Percentiles rank a stretch among this genome's conserved stretches.
These are phyloP conservation scores for Glonium stellatum DNA, from an alignment of 495 filamentous ascomycete genomes.

Conservation along the genomic window DNA sequence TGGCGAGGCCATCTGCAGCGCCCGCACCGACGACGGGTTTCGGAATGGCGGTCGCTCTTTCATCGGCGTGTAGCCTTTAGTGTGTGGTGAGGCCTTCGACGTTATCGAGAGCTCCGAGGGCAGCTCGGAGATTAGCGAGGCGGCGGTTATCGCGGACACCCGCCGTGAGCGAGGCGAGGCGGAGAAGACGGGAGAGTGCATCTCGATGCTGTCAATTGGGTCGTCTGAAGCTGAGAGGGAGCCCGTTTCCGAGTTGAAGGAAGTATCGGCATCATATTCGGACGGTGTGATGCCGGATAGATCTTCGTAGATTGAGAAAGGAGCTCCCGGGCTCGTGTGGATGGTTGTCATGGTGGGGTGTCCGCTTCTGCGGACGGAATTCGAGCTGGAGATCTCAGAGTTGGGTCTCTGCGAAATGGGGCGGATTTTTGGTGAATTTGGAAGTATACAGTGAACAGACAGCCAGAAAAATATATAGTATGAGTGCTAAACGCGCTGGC, in stretches of 20 bases:
- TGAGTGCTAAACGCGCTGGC: no score
- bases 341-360: neutral
- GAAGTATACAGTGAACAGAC: no score
- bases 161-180: conserved; percentile 10
- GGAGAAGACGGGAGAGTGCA: neutral
- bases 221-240: neutral
- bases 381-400: neutral
- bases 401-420: neutral
- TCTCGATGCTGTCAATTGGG: conserved; percentile 1
- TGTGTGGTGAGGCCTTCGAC: conserved; percentile 9
- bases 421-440: neutral
- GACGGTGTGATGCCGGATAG: neutral
- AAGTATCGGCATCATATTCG: neutral
- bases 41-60: conserved; percentile 48
- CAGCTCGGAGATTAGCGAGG: conserved; percentile 22
- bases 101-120: conserved; percentile 25
- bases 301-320: conserved; percentile 7
- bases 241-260: neutral
- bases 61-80: conserved; percentile 32
- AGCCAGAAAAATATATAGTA: no score
- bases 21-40: conserved; percentile 67
- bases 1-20: conserved; percentile 69
- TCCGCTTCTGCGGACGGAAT: neutral
- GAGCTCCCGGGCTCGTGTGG: conserved; percentile 1
- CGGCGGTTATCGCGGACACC: conserved; percentile 21